These are phyloP conservation scores for Halophytophthora polymorphica DNA, from an alignment of 352 stramenopile species.

Conservation along the genomic window DNA sequence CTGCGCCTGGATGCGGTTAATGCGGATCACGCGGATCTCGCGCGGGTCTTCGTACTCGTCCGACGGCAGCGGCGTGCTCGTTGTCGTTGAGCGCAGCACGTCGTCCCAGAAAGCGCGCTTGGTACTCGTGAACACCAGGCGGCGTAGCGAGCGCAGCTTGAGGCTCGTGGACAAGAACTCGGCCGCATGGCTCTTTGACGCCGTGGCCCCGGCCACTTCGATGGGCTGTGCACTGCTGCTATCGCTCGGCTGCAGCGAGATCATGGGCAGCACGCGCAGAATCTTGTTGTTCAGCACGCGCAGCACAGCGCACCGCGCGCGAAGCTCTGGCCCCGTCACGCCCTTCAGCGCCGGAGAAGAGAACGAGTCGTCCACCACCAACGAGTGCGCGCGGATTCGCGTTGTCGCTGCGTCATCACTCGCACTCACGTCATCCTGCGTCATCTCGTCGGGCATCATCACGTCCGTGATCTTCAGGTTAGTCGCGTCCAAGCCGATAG, in stretches of 20 bases:
- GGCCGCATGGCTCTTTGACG: conserved; percentile 17
- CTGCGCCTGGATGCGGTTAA: conserved; percentile 96
- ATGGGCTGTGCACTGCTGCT: conserved; percentile 40
- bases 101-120: conserved; percentile 94
- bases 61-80: conserved; percentile 94
- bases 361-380: conserved; percentile 73
- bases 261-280: conserved; percentile 72
- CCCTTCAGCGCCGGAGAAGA: conserved; percentile 60
- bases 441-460: conserved; percentile 32
- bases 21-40: conserved; percentile 96
- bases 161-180: conserved; percentile 73
- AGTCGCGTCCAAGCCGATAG: conserved; percentile 75
- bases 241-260: conserved; percentile 71
- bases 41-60: conserved; percentile 99
- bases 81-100: conserved; percentile 94
- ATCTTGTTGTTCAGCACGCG: conserved; percentile 92
- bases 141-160: conserved; percentile 70
- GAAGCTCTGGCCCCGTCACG: conserved; percentile 67
- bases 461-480: conserved; percentile 77
- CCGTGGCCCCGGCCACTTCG: conserved; percentile 29
- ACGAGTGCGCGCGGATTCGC: conserved; percentile 31
- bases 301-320: conserved; percentile 90
- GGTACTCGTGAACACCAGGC: conserved; percentile 87
- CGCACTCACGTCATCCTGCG: conserved; percentile 6
- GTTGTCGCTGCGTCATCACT: conserved; percentile 1